These are phyloP conservation scores for Pichia exigua DNA, from an alignment of 805 yeast genomes.

Conservation along the genomic window DNA sequence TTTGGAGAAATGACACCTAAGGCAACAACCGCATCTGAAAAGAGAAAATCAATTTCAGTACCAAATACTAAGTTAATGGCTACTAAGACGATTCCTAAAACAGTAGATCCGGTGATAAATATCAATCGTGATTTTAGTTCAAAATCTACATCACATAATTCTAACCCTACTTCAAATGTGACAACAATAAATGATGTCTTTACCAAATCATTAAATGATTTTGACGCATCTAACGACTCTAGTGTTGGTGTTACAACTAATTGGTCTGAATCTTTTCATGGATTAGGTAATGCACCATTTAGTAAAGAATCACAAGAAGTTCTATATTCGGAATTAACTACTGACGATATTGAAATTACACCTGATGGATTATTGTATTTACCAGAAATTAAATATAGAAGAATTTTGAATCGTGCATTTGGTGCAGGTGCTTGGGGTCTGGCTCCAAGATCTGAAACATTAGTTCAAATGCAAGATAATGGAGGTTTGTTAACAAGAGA, in stretches of 20 bases:
- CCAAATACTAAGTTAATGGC: not conserved
- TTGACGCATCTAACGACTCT: slow-evolving; percentile 4
- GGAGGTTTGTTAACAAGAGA: slow-evolving; percentile 67
- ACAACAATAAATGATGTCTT: slow-evolving; percentile 15
- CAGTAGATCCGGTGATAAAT: slow-evolving; percentile 21
- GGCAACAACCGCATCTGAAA: not conserved
- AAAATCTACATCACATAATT: not conserved
- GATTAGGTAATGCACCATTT: slow-evolving; percentile 77
- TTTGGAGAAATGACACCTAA: slow-evolving; percentile 14
- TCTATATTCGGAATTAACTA: slow-evolving; percentile 54
- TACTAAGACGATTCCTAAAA: not conserved
- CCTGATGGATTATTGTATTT: slow-evolving; percentile 90
- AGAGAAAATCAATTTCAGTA: not conserved
- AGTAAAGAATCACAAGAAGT: slow-evolving; percentile 48
- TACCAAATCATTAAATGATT: slow-evolving; percentile 20
- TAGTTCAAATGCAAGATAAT: slow-evolving; percentile 37
- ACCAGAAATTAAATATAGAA: slow-evolving; percentile 92
- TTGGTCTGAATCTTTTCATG: slow-evolving; percentile 86
- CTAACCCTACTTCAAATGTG: slow-evolving; percentile 1
- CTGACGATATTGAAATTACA: slow-evolving; percentile 80
- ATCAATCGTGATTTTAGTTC: slow-evolving; percentile 11
- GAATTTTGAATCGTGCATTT: slow-evolving; percentile 82
- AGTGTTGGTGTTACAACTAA: slow-evolving; percentile 33
- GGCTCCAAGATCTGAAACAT: slow-evolving; percentile 84
- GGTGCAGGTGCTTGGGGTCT: slow-evolving; percentile 99